A percentile compares a stretch with the other conserved stretches of the same genome.
These are phyloP conservation scores for Leccinum variicolor DNA, from an alignment of 768 basidiomycete species.

Conservation along the genomic window DNA sequence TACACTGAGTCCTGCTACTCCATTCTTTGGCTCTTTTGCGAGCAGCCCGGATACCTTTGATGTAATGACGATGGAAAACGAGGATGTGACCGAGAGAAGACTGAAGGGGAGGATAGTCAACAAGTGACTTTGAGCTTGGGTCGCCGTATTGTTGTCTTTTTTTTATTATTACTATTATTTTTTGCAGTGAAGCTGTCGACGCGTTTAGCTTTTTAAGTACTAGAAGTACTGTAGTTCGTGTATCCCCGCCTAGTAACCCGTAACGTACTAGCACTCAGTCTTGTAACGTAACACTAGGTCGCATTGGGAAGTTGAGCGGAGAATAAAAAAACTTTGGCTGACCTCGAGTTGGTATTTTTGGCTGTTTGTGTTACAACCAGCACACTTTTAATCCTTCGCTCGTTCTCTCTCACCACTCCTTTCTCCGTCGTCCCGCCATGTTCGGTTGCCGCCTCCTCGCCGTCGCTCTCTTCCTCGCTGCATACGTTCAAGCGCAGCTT, in stretches of 20 bases:
- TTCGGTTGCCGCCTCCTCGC: constrained; percentile 32
- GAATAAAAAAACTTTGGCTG: constrained; percentile 9
- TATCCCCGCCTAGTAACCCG: neutral
- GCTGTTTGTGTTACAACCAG: constrained; percentile 6
- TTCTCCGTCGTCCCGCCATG: constrained; percentile 26
- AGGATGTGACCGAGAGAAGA: constrained; percentile 24
- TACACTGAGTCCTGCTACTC: constrained; percentile 68
- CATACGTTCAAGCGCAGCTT: constrained; percentile 37
- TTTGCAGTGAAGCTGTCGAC: constrained; percentile 9
- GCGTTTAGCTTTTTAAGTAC: constrained; percentile 3
- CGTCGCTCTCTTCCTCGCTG: constrained; percentile 38
- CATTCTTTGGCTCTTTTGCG: constrained; percentile 62
- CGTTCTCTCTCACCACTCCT: constrained; percentile 20
- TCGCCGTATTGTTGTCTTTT: neutral
- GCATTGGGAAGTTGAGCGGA: constrained; percentile 17
- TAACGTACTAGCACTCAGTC: too few relatives aligned
- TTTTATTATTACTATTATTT: neutral
- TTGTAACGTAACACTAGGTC: too few relatives aligned
- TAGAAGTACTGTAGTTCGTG: neutral
- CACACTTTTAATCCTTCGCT: constrained; percentile 16
- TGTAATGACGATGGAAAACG: constrained; percentile 17
- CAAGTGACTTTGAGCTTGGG: constrained; percentile 5
- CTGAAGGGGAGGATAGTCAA: constrained; percentile 17
- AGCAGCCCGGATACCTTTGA: constrained; percentile 32
- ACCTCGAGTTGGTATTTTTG: constrained; percentile 8